Evolutionary conservation across 495 filamentous ascomycete species (phyloP), one percentile per base, ranked within the genome.

Genomic region (Hypoxylon fuscum): DNA sequence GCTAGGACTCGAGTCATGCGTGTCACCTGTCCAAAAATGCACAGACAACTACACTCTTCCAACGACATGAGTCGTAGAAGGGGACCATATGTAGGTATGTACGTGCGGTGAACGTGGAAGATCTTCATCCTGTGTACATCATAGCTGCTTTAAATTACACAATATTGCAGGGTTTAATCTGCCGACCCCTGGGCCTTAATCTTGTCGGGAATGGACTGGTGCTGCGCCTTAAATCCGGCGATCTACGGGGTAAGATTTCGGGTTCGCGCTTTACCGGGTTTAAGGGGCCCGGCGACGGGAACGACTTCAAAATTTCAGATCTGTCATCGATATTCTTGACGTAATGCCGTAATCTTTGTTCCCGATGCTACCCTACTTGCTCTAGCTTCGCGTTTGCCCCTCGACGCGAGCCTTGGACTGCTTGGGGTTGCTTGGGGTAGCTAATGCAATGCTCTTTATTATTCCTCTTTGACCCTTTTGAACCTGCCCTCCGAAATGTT

Each of bases 301-400:
- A 62, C 50, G 57, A 38, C 40, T 34, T 57, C 41, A 31, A n/a
- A 21, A 31, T 50, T 44, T 25, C n/a, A 17, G 23, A 21, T 45
- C 2, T 22, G 25, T 34, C 38, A 31, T 29, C 14, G 22, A 14
- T 15, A 14, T 15, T 14, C 31, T 50, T 44, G 59, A 52, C 45
- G 40, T 55, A 47, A 57, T 46, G n/a, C 10, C 22, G 38, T 43
- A 45, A 52, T 57, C 23, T 34, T 27, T 50, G 18, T 58, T 34
- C 34, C 34, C 35, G 46, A 57, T 51, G 38, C 52, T 46, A 63
- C 52, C 32, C 41, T 53, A 40, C 47, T 27, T n/a, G 27, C 20
- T 37, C 44, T 48, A 42, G 41, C 17, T 15, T 68, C 59, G 52
- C 64, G 42, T 50, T 59, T 62, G 47, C 29, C 35, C 25, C 12